Base-by-base conservation (phyloP, 306 rosid genomes). In the Acacia confusa region DNA sequence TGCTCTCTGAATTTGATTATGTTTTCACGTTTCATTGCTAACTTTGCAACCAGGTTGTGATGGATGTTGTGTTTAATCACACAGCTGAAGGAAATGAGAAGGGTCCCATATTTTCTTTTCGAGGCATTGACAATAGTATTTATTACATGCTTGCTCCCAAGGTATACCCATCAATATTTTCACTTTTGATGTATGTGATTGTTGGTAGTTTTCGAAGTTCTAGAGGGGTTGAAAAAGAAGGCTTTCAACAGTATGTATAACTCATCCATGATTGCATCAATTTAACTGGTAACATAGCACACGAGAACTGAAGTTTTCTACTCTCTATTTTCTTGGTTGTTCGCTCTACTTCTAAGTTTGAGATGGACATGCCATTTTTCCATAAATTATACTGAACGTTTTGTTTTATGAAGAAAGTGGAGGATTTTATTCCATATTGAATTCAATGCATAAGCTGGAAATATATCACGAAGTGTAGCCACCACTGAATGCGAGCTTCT, bases 11-110 rank as follows among this genome's bases (percentile, higher is more conserved):
- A 77, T 65, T 41, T 75, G 73, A 70, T 63, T 82, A 41, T 57
- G 65, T 45, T 72, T 73, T 82, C 71, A 57, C 67, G 82, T 75
- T 73, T 82, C 68, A 45, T 65, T 83, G 34, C 58, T 78, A 55
- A 58, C 79, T 87, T 60, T 81, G 78, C 74, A 64, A 83, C 78
- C 91, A 95, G 99, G 99, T 95, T 85, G 70, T 95, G 88, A 89
- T 95, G 99, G 99, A 95, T 85, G 97, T 95, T 27, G 97, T 95
- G 79, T 95, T 95, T 86, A 95, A 95, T 89, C 99, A 95, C 86
- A 95, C 99, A 74, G 99, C 99, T 43, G 99, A 95, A 89, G 98
- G 98, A 86, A 95, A 95, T 89, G 97, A 93, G 90, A 88, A 92
- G 70, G 96, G 99, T 78, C 99, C 98, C 11, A 73, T 86, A 68